Evolutionary conservation across 2,329 filamentous ascomycete genomes (phyloP).

Genomic region (Metarhizium anisopliae): DNA sequence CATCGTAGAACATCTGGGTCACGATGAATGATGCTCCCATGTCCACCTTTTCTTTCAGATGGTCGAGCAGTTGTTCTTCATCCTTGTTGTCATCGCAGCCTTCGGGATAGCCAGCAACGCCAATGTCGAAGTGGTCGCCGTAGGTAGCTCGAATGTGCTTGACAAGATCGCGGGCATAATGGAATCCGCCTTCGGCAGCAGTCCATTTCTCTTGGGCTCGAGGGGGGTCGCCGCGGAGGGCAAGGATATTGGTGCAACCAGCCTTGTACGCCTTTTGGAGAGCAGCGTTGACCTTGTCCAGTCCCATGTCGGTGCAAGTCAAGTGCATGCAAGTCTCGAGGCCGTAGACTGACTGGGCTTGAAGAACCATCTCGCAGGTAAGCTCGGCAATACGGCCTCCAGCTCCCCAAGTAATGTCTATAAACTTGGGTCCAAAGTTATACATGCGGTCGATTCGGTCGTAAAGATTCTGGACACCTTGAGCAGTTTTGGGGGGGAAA

Average conservation of each 20-base stretch:
- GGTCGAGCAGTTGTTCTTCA: slow-evolving; percentile 74
- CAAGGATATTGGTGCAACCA: slow-evolving; percentile 95
- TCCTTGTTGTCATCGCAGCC: slow-evolving; percentile 90
- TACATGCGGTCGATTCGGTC: slow-evolving; percentile 99
- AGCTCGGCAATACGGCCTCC: slow-evolving; percentile 84
- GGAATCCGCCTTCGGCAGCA: slow-evolving; percentile 76
- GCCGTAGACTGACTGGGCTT: slow-evolving; percentile 89
- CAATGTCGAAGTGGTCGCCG: slow-evolving; percentile 77
- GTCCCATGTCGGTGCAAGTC: slow-evolving; percentile 97
- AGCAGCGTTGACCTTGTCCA: slow-evolving; percentile 82
- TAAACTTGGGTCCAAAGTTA: slow-evolving; percentile 84
- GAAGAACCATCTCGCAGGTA: slow-evolving; percentile 95
- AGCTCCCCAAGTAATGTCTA: slow-evolving; percentile 97
- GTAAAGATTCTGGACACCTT: slow-evolving; percentile 98
- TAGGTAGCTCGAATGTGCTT: slow-evolving; percentile 72
- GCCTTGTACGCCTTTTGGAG: slow-evolving; percentile 83
- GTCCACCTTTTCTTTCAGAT: slow-evolving; percentile 95
- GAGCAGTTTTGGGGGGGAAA: slow-evolving; percentile 95
- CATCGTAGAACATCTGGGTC: slow-evolving; percentile 99
- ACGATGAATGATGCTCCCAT: slow-evolving; percentile 89
- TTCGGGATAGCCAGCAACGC: slow-evolving; percentile 93
- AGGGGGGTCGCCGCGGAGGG: slow-evolving; percentile 85
- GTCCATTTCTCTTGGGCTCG: slow-evolving; percentile 92
- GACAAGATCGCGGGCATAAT: slow-evolving; percentile 86
- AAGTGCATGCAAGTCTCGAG: slow-evolving; percentile 99